Evolutionary conservation across 2,329 filamentous ascomycete genomes (phyloP), one percentile per base, ranked within the genome.

Genomic region (Incumbomyces delicatus): DNA sequence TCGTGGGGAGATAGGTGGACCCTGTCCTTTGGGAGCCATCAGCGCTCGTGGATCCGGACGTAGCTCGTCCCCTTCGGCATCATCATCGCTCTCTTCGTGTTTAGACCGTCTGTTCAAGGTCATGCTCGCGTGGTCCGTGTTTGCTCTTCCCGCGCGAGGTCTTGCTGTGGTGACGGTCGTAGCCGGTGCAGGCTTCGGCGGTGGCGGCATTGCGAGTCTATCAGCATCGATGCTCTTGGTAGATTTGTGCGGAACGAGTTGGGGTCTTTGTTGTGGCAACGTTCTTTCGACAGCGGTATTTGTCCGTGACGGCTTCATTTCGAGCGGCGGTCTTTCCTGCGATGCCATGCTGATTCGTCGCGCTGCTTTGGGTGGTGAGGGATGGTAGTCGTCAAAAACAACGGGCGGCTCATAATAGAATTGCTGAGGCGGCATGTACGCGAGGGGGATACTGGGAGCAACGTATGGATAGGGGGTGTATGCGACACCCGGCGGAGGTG

Each of bases 1-100:
- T n/a, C 50, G 48, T 13, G 51, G 33, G 33, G 54, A 53, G 39
- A 50, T 50, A 34, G 48, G 48, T 16, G 52, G 45, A n/a, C n/a
- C n/a, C n/a, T n/a, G 22, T 35, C 43, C 46, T 13, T 47, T 40
- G 14, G 41, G 20, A 10, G 53, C 33, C 14, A 41, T 41, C 29
- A 51, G 34, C 18, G 44, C 32, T 12, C 51, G 49, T 38, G 41
- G 31, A 11, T 50, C 47, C n/a, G 32, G 22, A 27, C 41, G 42
- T 13, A 49, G 46, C 18, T 37, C 30, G 8, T 55, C 49, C 8
- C 51, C 44, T 10, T 50, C 44, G 12, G 48, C 42, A 29, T 50
- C 48, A 2, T 39, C 46, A 10, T 46, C 47, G 12, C 39, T 32
- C 32, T 52, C 53, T 22, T 49, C 45, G 6, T 47, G 17, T 4